Evolutionary conservation across 2,329 filamentous ascomycete genomes (phyloP).

Genomic region (Beauveria sp.): DNA sequence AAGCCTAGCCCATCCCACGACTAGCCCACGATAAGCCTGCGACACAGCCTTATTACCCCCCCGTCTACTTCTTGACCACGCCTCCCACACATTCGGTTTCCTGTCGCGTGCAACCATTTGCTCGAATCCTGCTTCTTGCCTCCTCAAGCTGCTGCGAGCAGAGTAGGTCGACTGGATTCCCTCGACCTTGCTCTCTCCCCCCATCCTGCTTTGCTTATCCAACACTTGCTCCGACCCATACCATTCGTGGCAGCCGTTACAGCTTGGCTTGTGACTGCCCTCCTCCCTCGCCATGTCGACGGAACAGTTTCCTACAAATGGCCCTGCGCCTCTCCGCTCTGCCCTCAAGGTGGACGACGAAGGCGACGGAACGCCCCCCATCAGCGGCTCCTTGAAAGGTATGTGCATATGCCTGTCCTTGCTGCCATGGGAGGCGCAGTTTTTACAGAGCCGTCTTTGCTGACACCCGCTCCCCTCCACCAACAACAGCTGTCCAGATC

Average conservation of each 20-base stretch:
- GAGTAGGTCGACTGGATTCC: background rate
- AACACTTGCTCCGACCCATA: background rate
- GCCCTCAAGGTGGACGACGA: slow-evolving; percentile 39
- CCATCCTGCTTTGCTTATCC: background rate
- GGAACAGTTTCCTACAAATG: slow-evolving; percentile 2
- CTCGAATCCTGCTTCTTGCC: background rate
- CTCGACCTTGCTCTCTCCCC: background rate
- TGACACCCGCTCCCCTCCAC: background rate
- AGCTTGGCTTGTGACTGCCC: slow-evolving; percentile 11
- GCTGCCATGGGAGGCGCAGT: background rate
- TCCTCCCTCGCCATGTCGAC: background rate
- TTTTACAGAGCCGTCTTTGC: background rate
- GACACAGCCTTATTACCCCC: background rate
- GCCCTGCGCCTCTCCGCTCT: slow-evolving; percentile 29
- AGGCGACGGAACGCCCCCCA: slow-evolving; percentile 26
- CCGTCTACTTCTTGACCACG: background rate
- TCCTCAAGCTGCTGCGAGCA: background rate
- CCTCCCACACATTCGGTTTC: slow-evolving; percentile 1
- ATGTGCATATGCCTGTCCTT: slow-evolving; percentile 22
- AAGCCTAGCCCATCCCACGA: slow-evolving; percentile 3
- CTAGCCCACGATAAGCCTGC: background rate
- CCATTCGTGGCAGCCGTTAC: slow-evolving; percentile 14
- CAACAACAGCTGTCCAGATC: slow-evolving; percentile 45
- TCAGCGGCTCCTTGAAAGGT: slow-evolving; percentile 37
- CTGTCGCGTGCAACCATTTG: slow-evolving; percentile 8